Evolutionary conservation across 2,329 filamentous ascomycete species (phyloP).

Genomic region (Teratosphaeria viscida): DNA sequence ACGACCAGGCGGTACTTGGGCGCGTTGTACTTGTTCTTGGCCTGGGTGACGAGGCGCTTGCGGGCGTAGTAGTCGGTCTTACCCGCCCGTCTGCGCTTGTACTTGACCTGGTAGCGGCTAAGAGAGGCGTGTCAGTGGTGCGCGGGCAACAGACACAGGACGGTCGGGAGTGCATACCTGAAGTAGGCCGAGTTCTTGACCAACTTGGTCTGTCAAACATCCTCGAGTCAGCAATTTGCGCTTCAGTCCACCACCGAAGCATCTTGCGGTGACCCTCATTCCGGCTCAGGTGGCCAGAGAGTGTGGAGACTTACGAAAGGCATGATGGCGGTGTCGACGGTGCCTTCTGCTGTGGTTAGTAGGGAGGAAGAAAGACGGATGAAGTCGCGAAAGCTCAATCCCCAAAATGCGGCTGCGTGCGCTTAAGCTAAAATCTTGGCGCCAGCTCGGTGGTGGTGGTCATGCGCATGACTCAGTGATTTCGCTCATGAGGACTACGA

Average conservation of each 20-base stretch:
- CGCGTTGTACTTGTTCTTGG: slow-evolving; percentile 99
- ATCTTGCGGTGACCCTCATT: slow-evolving; percentile 83
- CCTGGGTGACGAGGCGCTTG: slow-evolving; percentile 98
- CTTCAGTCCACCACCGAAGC: slow-evolving; percentile 96
- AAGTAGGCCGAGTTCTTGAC: slow-evolving; percentile 98
- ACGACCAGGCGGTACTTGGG: slow-evolving; percentile 99
- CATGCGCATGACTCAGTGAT: background rate
- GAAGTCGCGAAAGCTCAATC: background rate
- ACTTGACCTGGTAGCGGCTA: slow-evolving; percentile 99
- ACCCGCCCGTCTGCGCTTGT: slow-evolving; percentile 88
- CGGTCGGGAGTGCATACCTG: slow-evolving; percentile 56
- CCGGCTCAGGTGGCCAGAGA: slow-evolving; percentile 1
- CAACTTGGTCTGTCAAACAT: slow-evolving; percentile 67
- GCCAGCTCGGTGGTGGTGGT: background rate
- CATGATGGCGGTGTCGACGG: slow-evolving; percentile 26
- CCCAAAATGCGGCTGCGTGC: background rate
- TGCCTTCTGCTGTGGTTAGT: slow-evolving; percentile 1
- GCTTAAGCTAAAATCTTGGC: background rate
- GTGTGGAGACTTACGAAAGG: slow-evolving; percentile 34
- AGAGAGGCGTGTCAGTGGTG: slow-evolving; percentile 5
- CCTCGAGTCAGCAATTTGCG: slow-evolving; percentile 99
- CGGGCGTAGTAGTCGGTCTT: slow-evolving; percentile 99
- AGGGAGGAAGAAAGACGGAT: background rate
- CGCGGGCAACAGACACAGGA: slow-evolving; percentile 1
- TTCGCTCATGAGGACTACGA: background rate